A percentile compares a stretch with the other conserved stretches of the same genome.
Conservation (phyloP, 805 yeast species). For the Teunomyces lycoperdinae region DNA sequence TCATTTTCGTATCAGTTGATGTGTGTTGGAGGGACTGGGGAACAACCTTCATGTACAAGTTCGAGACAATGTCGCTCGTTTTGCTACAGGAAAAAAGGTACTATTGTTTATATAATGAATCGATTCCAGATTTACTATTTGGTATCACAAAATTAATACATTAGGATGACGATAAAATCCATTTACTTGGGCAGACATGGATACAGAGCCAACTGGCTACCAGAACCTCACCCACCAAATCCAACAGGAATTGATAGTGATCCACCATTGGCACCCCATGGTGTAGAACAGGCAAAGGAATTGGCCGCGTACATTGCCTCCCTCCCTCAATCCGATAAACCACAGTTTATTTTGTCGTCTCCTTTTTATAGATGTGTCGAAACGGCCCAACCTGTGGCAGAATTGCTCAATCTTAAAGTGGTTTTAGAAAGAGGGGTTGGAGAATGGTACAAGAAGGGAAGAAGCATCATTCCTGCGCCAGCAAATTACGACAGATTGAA, state of each 20-base stretch:
- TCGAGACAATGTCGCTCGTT: too few relatives aligned
- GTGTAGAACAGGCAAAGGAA: slow-evolving; percentile 82
- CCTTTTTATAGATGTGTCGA: slow-evolving; percentile 91
- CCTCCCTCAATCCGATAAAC: slow-evolving; percentile 50
- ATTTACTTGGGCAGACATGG: slow-evolving; percentile 85
- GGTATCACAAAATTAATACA: background rate
- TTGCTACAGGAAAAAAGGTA: too few relatives aligned
- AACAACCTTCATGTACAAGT: too few relatives aligned
- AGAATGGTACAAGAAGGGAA: slow-evolving; percentile 82
- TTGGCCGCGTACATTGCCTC: slow-evolving; percentile 55
- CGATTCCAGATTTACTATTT: too few relatives aligned
- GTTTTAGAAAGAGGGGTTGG: slow-evolving; percentile 81
- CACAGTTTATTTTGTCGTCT: slow-evolving; percentile 69
- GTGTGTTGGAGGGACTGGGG: too few relatives aligned
- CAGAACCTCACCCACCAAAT: slow-evolving; percentile 67
- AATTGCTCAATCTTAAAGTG: slow-evolving; percentile 54
- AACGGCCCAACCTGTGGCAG: slow-evolving; percentile 71
- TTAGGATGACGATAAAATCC: slow-evolving; percentile 43
- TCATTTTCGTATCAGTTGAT: too few relatives aligned
- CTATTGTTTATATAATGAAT: too few relatives aligned
- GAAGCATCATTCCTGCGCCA: slow-evolving; percentile 70
- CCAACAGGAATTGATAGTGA: slow-evolving; percentile 93
- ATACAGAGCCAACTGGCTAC: slow-evolving; percentile 80
- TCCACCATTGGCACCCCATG: slow-evolving; percentile 84
- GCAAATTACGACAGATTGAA: slow-evolving; percentile 49